Evolutionary conservation across 768 basidiomycete species (phyloP).

Genomic region (Lactarius akahatsu): DNA sequence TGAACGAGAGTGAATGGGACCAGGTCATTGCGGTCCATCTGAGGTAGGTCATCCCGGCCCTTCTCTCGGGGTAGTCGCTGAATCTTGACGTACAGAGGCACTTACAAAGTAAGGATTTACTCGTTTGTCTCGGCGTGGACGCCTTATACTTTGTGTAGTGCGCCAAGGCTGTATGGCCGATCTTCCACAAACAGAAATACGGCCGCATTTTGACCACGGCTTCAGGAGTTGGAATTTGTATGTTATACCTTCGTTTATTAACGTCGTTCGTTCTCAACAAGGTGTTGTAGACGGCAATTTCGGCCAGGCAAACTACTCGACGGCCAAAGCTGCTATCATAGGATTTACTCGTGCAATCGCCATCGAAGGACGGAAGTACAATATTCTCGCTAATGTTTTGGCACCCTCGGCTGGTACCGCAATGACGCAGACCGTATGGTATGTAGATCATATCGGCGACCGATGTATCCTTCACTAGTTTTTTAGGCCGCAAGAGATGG

Average conservation of each 20-base stretch:
- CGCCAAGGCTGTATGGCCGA: constrained; percentile 92
- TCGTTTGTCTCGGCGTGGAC: neutral
- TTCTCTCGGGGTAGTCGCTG: constrained; percentile 9
- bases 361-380: constrained; percentile 88
- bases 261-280: neutral
- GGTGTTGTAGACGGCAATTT: constrained; percentile 79
- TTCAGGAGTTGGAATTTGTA: constrained; percentile 90
- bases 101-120: constrained; percentile 64
- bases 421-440: constrained; percentile 87
- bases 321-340: constrained; percentile 90
- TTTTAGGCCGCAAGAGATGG: constrained; percentile 74
- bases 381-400: constrained; percentile 85
- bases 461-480: constrained; percentile 6
- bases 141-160: constrained; percentile 49
- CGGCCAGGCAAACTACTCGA: constrained; percentile 93
- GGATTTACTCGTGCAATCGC: constrained; percentile 88
- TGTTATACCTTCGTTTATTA: constrained; percentile 35
- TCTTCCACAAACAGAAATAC: constrained; percentile 95
- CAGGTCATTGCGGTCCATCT: constrained; percentile 86
- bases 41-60: constrained; percentile 38
- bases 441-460: constrained; percentile 27
- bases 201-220: constrained; percentile 95
- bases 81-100: constrained; percentile 49
- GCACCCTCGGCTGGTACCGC: constrained; percentile 88
- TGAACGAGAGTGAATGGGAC: constrained; percentile 95